phyloP scores from a whole-genome alignment of 805 yeast species.

The Debaryomyces hansenii region DNA sequence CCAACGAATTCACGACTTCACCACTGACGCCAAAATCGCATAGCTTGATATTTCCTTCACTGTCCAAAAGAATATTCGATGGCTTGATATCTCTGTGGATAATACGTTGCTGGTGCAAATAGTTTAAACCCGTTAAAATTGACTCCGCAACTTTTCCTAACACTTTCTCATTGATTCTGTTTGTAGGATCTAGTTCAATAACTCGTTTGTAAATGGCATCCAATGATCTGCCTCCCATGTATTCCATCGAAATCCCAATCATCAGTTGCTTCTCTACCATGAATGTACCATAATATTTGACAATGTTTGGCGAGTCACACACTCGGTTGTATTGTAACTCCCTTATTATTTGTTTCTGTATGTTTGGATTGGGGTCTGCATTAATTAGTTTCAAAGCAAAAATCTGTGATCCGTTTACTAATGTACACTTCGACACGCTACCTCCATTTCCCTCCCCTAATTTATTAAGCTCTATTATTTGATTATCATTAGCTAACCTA shows the following conservation, averaged over 20 bases:
- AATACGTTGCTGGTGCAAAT: conserved; percentile 81
- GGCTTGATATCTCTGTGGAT: conserved; percentile 97
- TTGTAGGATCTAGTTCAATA: conserved; percentile 60
- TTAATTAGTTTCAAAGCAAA: conserved; percentile 83
- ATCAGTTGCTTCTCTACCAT: conserved; percentile 72
- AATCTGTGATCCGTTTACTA: conserved; percentile 55
- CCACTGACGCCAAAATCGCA: conserved; percentile 99
- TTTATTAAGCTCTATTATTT: conserved; percentile 65
- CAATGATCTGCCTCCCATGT: conserved; percentile 88
- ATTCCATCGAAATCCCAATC: conserved; percentile 95
- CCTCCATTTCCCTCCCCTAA: conserved; percentile 97
- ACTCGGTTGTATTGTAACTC: conserved; percentile 86
- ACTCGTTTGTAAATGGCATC: conserved; percentile 88
- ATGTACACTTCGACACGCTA: conserved; percentile 74
- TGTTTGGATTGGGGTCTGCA: conserved; percentile 78
- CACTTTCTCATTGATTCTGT: conserved; percentile 89
- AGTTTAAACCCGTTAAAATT: conserved; percentile 80
- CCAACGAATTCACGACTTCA: conserved; percentile 90
- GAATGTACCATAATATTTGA: conserved; percentile 90
- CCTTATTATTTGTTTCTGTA: conserved; percentile 86
- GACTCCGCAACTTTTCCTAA: conserved; percentile 88
- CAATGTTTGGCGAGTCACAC: conserved; percentile 82
- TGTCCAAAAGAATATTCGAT: conserved; percentile 80
- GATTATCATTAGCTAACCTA: conserved; percentile 51
- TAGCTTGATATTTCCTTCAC: conserved; percentile 78